Conservation (phyloP, 2,329 filamentous ascomycete genomes). For the Pyricularia sp. region DNA sequence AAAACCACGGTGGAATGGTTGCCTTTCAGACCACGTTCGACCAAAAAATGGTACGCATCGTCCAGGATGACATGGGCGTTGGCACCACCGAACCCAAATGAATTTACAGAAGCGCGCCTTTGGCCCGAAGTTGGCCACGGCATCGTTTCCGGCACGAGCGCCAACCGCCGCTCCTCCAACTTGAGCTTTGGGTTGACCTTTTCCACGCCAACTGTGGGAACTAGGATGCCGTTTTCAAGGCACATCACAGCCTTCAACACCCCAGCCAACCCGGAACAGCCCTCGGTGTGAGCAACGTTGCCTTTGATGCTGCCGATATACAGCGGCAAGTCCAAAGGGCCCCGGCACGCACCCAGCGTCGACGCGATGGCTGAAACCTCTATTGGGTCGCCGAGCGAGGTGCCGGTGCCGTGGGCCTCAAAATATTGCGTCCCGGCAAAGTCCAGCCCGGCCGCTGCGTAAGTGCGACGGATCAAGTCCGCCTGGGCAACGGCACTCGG, state of each 20-base stretch:
- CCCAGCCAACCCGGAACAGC: conserved; percentile 36
- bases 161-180: conserved; percentile 16
- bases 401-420: too few relatives aligned
- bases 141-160: conserved; percentile 15
- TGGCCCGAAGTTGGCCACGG: conserved; percentile 26
- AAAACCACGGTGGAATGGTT: background rate
- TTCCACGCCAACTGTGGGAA: conserved; percentile 32
- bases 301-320: too few relatives aligned
- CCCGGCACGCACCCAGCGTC: background rate
- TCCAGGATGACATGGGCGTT: conserved; percentile 32
- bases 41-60: conserved; percentile 21
- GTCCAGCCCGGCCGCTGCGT: too few relatives aligned
- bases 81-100: conserved; percentile 34
- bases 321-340: too few relatives aligned
- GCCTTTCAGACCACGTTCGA: background rate
- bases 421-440: too few relatives aligned
- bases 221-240: conserved; percentile 27
- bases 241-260: conserved; percentile 33
- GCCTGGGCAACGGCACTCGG: too few relatives aligned
- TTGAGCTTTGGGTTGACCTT: conserved; percentile 23
- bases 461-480: too few relatives aligned
- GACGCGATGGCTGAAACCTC: too few relatives aligned
- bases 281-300: conserved; percentile 24
- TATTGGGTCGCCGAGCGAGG: too few relatives aligned
- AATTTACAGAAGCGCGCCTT: conserved; percentile 33